Conservation (phyloP, 2,329 filamentous ascomycete genomes). For the Orbilia oligospora region DNA sequence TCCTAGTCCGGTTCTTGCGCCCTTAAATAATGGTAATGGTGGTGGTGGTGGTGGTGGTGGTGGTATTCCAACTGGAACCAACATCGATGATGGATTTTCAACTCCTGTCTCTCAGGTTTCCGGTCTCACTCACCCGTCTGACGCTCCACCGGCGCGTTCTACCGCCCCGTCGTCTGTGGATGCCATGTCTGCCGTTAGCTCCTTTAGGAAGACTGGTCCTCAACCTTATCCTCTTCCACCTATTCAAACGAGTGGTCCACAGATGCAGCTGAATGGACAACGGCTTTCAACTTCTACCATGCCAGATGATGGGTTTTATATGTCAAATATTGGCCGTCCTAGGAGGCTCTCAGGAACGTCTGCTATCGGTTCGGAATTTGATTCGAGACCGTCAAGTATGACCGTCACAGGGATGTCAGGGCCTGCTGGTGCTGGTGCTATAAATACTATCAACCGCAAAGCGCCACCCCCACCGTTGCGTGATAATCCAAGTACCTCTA, state of each 20-base stretch:
- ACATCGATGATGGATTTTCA: conserved; percentile 47
- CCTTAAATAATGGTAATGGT: not conserved
- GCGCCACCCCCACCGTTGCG: conserved; percentile 58
- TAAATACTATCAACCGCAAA: conserved; percentile 42
- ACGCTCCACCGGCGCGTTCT: conserved; percentile 47
- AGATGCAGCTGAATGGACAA: conserved; percentile 55
- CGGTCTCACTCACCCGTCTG: conserved; percentile 48
- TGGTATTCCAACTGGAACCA: not conserved
- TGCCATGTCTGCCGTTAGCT: conserved; percentile 51
- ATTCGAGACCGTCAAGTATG: conserved; percentile 58
- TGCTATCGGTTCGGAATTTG: conserved; percentile 52
- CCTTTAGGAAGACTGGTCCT: conserved; percentile 39
- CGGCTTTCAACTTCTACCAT: conserved; percentile 47
- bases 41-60: not conserved
- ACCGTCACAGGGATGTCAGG: conserved; percentile 48
- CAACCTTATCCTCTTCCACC: not conserved
- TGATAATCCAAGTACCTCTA: conserved; percentile 60
- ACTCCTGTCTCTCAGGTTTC: conserved; percentile 59
- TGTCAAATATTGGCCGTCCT: conserved; percentile 7
- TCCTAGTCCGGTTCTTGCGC: not conserved
- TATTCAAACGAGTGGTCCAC: conserved; percentile 26
- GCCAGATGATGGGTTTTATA: conserved; percentile 51
- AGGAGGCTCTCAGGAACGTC: conserved; percentile 40
- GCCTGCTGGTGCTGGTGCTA: not conserved
- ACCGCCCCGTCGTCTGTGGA: conserved; percentile 58